Conservation (phyloP, 345 rosid species). For the Camelina hispida region DNA sequence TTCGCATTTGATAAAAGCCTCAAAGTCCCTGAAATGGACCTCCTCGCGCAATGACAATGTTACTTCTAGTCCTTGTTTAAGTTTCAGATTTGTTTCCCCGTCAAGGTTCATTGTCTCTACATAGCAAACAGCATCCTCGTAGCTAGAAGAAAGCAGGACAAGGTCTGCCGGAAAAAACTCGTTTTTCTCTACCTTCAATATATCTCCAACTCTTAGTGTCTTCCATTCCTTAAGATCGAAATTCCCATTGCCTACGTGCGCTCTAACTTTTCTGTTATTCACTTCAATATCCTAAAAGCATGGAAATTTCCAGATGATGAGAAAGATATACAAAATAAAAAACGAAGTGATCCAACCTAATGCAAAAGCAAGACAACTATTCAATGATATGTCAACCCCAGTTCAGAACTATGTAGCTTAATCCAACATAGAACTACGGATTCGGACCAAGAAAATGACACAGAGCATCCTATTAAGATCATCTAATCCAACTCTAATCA, state of each 20-base stretch:
- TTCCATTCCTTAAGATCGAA: conserved; percentile 68
- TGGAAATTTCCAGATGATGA: neutral
- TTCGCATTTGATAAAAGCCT: conserved; percentile 78
- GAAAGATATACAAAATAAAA: neutral
- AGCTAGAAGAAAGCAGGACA: conserved; percentile 81
- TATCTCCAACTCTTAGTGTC: conserved; percentile 84
- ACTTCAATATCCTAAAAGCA: conserved; percentile 76
- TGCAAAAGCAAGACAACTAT: neutral
- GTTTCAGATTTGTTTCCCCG: conserved; percentile 93
- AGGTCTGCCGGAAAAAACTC: conserved; percentile 91
- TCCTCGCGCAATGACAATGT: conserved; percentile 68
- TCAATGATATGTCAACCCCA: neutral
- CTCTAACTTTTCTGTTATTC: conserved; percentile 75
- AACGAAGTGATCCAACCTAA: conserved; percentile 9
- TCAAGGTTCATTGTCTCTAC: conserved; percentile 99
- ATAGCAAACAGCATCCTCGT: conserved; percentile 86
- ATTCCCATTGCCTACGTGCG: conserved; percentile 57
- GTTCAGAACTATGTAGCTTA: conserved; percentile 18
- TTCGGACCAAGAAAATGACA: neutral
- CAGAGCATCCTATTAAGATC: conserved; percentile 10
- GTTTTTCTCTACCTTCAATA: conserved; percentile 83
- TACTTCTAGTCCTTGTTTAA: conserved; percentile 81
- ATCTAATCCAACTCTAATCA: conserved; percentile 1
- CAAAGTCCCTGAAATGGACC: conserved; percentile 58
- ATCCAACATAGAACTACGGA: conserved; percentile 5